A percentile compares a stretch with the other conserved stretches of the same genome.
These are phyloP conservation scores for Pyrus betulifolia DNA, from an alignment of 306 rosid genomes.

Conservation along the genomic window DNA sequence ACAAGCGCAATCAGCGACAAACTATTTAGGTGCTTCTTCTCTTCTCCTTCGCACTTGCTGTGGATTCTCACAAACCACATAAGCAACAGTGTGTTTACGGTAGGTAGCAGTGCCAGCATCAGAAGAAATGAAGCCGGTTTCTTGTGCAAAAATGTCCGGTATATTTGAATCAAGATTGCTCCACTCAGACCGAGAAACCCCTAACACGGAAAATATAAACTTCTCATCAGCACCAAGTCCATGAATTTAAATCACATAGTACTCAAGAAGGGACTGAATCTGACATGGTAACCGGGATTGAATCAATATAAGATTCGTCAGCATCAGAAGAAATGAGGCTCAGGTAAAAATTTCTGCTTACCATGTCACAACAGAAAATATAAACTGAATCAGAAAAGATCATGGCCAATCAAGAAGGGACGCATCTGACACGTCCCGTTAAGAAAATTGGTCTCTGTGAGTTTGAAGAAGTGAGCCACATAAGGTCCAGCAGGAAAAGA, in stretches of 20 bases:
- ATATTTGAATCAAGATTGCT: slow-evolving; percentile 20
- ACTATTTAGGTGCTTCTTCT: slow-evolving; percentile 1
- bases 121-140: slow-evolving; percentile 16
- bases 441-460: no score
- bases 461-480: no score
- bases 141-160: slow-evolving; percentile 8
- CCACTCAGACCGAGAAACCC: slow-evolving; percentile 28
- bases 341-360: neutral
- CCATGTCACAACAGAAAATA: neutral
- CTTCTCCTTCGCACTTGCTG: neutral
- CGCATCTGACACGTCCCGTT: no score
- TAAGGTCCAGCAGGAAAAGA: no score
- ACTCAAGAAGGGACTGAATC: neutral
- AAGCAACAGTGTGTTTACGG: slow-evolving; percentile 13
- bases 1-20: slow-evolving; percentile 13
- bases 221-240: neutral
- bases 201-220: slow-evolving; percentile 7
- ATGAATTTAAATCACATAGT: neutral
- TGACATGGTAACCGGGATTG: neutral
- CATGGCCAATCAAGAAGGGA: no score
- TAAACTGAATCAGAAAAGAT: no score
- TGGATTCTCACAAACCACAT: slow-evolving; percentile 25
- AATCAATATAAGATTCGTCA: neutral
- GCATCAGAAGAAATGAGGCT: neutral
- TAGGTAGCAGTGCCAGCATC: slow-evolving; percentile 21